Conservation (phyloP, 2,329 filamentous ascomycete species). For the Monosporascus sp. region DNA sequence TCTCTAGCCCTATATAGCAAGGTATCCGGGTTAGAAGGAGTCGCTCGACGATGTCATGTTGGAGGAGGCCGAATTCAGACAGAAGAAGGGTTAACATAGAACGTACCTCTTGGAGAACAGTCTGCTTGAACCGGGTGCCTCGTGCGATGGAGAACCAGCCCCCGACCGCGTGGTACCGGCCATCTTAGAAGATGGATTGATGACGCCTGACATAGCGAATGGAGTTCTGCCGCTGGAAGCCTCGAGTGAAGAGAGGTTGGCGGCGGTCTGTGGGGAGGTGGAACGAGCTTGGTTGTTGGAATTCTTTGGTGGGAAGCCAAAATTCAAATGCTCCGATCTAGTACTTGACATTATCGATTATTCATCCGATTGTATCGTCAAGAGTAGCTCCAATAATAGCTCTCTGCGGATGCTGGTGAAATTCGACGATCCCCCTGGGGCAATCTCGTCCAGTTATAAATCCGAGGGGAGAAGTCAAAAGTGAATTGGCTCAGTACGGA, state of each 20-base stretch:
- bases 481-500: conserved; percentile 5
- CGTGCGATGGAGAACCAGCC: conserved; percentile 94
- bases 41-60: neutral
- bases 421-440: conserved; percentile 4
- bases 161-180: conserved; percentile 64
- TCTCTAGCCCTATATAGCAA: conserved; percentile 69
- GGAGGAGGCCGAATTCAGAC: conserved; percentile 12
- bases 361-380: conserved; percentile 45
- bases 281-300: conserved; percentile 66
- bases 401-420: conserved; percentile 23
- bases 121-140: conserved; percentile 63
- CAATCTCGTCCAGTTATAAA: conserved; percentile 12
- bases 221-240: conserved; percentile 65
- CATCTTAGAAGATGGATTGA: conserved; percentile 57
- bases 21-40: neutral
- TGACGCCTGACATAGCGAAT: conserved; percentile 61
- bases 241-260: conserved; percentile 66
- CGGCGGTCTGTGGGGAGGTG: conserved; percentile 72
- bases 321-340: conserved; percentile 80
- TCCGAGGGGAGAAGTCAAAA: conserved; percentile 16
- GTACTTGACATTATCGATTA: conserved; percentile 94
- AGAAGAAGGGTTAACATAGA: conserved; percentile 5
- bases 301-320: conserved; percentile 69
- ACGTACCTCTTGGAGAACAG: conserved; percentile 86
- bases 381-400: conserved; percentile 22